A percentile compares a stretch with the other conserved stretches of the same genome.
Conservation (phyloP, 164 flowering plant species). For the Platanus orientalis region DNA sequence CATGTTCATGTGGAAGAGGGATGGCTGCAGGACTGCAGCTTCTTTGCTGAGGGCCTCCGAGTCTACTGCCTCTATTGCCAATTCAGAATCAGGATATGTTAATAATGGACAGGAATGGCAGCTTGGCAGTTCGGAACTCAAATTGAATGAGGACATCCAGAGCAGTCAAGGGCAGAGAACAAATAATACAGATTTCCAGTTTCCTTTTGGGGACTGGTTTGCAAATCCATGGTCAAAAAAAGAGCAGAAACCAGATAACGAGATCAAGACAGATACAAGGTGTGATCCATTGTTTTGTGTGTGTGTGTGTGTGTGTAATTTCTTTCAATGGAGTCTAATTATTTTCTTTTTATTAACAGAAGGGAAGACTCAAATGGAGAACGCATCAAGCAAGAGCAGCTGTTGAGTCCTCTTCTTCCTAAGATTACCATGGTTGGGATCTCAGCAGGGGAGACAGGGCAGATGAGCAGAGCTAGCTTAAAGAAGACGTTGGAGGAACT, state of each 20-base stretch:
- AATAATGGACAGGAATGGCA: conserved; percentile 12
- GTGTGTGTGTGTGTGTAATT: too few relatives aligned
- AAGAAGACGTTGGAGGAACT: conserved; percentile 85
- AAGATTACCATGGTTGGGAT: conserved; percentile 95
- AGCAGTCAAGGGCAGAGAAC: conserved; percentile 17
- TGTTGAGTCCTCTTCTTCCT: conserved; percentile 63
- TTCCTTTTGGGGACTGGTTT: conserved; percentile 68
- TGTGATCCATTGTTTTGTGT: too few relatives aligned
- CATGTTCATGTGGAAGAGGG: background rate
- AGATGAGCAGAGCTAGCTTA: conserved; percentile 61
- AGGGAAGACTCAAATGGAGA: conserved; percentile 14
- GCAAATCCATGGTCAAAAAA: conserved; percentile 40
- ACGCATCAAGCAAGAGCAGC: conserved; percentile 21
- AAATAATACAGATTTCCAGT: conserved; percentile 22
- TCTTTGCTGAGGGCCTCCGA: conserved; percentile 47
- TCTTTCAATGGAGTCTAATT: too few relatives aligned
- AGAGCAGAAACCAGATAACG: conserved; percentile 16
- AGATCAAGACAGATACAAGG: conserved; percentile 30
- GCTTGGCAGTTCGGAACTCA: conserved; percentile 19
- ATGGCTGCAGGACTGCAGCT: conserved; percentile 69
- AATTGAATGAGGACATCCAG: conserved; percentile 20
- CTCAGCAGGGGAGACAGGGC: conserved; percentile 66
- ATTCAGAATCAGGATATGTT: conserved; percentile 19
- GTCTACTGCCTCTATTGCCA: conserved; percentile 24
- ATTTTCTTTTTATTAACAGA: conserved; percentile 14